Evolutionary conservation across 495 filamentous ascomycete species (phyloP), one percentile per base, ranked within the genome.

Genomic region (Penicillium tannophilum): DNA sequence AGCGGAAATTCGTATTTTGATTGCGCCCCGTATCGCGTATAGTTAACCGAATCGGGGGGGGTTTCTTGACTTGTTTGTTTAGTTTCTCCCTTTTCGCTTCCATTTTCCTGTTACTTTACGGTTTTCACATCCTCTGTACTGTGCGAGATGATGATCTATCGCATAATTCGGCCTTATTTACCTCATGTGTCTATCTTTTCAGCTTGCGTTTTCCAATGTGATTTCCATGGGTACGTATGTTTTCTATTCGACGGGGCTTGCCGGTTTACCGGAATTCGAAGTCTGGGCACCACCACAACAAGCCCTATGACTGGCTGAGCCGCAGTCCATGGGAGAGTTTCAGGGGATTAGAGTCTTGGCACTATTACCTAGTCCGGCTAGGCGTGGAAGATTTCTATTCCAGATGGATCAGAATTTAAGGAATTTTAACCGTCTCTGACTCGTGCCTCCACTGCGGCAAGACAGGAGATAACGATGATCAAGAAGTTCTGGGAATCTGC

Each of bases 221-320:
- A n/a, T 47, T 47, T 12, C 20, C 45, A 47, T n/a, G 45, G 45
- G 19, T 28, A 12, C 45, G 39, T 41, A 41, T 17, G 16, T n/a
- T 41, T n/a, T 24, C 26, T 47, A 28, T 28, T 28, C 19, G 12
- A 46, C 43, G 43, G 43, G 43, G 43, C 11, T 46, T 23, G 43
- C 43, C 43, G 43, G 12, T 0, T 46, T 46, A 3, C 23, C 43
- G 19, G 43, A n/a, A 17, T 44, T 46, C 11, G 6, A 20, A 46
- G 43, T 4, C 23, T 46, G 23, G 43, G 43, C 43, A 4, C 23
- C 19, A 14, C 11, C 43, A 4, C 7, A 9, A 14, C 42, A 23
- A 11, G 43, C 43, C 17, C 43, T 46, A 20, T 24, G 43, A 46
- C 43, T 46, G 43, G 43, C 43, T 46, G 19, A 46, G 43, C 43